phyloP scores from a whole-genome alignment of 2,329 filamentous ascomycete species.

The Colletotrichum limetticola region DNA sequence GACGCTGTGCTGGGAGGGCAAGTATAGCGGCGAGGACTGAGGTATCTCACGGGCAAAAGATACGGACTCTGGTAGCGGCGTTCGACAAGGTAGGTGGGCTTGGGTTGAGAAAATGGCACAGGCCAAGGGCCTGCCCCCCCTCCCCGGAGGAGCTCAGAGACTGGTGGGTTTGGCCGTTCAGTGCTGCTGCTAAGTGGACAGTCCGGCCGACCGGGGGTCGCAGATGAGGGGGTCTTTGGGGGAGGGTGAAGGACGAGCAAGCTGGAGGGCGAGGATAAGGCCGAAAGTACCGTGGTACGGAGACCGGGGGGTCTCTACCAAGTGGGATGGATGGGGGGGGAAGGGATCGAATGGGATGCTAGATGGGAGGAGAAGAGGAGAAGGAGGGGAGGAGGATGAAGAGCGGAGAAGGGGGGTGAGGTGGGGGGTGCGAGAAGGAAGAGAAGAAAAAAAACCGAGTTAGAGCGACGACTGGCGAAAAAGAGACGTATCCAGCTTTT shows the following conservation, averaged over 20 bases:
- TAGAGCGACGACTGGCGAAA: not conserved
- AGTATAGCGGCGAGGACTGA: not conserved
- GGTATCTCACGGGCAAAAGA: constrained; percentile 1
- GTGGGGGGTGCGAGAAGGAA: not conserved
- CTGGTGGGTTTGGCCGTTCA: constrained; percentile 26
- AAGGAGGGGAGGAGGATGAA: not conserved
- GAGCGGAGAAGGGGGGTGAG: not conserved
- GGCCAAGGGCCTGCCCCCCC: constrained; percentile 13
- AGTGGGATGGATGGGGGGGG: not conserved
- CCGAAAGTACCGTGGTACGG: constrained; percentile 9
- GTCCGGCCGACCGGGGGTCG: constrained; percentile 29
- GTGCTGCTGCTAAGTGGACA: constrained; percentile 25
- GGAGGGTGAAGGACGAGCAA: not conserved
- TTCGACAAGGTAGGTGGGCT: constrained; percentile 29
- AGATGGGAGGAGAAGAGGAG: not conserved
- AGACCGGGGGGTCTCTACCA: constrained; percentile 6
- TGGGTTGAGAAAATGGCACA: constrained; percentile 33
- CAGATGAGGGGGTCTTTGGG: not conserved
- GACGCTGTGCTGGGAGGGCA: not conserved
- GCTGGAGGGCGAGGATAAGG: not conserved
- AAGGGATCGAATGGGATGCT: constrained; percentile 15
- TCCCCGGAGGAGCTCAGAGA: constrained; percentile 24
- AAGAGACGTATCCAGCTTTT: not conserved
- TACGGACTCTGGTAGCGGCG: constrained; percentile 11
- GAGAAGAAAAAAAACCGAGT: not conserved